phyloP scores from a whole-genome alignment of 2,329 filamentous ascomycete species.

The Lachnellula suecica region DNA sequence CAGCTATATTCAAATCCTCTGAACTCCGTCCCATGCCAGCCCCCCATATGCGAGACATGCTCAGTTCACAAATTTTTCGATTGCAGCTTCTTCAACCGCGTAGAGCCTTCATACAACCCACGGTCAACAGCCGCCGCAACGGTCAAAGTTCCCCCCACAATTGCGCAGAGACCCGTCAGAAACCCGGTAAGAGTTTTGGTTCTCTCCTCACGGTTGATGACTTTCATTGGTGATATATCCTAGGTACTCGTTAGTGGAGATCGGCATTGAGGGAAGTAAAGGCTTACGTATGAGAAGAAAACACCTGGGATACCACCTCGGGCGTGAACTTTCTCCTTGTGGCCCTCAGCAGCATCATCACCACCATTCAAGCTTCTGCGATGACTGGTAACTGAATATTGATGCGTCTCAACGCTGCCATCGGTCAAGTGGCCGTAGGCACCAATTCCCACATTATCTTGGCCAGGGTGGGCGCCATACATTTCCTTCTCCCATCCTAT shows the following conservation, averaged over 20 bases:
- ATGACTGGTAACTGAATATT: slow-evolving; percentile 97
- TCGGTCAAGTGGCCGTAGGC: slow-evolving; percentile 63
- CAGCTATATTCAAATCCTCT: slow-evolving; percentile 20
- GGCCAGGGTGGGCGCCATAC: slow-evolving; percentile 36
- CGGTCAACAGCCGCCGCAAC: slow-evolving; percentile 93
- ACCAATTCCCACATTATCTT: slow-evolving; percentile 64
- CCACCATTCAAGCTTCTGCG: slow-evolving; percentile 85
- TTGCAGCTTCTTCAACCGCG: slow-evolving; percentile 83
- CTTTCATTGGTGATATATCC: slow-evolving; percentile 99
- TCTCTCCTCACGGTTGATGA: slow-evolving; percentile 91
- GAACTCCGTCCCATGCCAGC: slow-evolving; percentile 26
- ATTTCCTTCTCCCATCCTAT: slow-evolving; percentile 73
- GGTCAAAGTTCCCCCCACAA: slow-evolving; percentile 91
- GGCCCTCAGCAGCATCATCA: slow-evolving; percentile 80
- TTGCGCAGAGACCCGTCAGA: slow-evolving; percentile 88
- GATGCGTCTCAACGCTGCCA: slow-evolving; percentile 93
- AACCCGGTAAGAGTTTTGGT: slow-evolving; percentile 90
- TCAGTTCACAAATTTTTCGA: slow-evolving; percentile 53
- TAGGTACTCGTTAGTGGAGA: slow-evolving; percentile 36
- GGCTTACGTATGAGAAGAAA: slow-evolving; percentile 93
- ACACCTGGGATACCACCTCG: slow-evolving; percentile 92
- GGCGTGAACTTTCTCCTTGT: slow-evolving; percentile 88
- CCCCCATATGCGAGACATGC: slow-evolving; percentile 5
- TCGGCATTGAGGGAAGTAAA: neutral
- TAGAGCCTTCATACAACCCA: slow-evolving; percentile 83